Percentiles rank a stretch among this genome's conserved stretches.
These are phyloP conservation scores for Lachnellula arida DNA, from an alignment of 2,329 filamentous ascomycete genomes.

Conservation along the genomic window DNA sequence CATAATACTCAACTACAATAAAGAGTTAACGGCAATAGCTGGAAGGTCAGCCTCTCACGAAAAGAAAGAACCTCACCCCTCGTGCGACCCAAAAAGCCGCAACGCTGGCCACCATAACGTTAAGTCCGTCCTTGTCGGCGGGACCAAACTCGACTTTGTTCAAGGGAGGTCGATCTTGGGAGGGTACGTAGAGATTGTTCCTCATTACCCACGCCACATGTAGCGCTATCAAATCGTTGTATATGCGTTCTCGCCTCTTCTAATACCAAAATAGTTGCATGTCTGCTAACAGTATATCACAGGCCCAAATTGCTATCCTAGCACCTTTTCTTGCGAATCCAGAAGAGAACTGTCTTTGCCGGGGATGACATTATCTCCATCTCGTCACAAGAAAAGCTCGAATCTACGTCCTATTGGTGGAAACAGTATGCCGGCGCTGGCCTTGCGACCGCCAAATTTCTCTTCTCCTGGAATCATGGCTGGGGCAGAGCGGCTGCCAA, in stretches of 20 bases:
- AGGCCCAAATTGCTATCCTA: conserved; percentile 8
- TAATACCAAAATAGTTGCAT: not conserved
- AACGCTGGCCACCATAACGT: conserved; percentile 21
- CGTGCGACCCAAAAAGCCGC: conserved; percentile 9
- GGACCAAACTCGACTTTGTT: conserved; percentile 1
- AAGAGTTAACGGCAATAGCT: not conserved
- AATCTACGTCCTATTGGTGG: not conserved
- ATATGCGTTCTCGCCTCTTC: not conserved
- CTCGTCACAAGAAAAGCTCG: conserved; percentile 8
- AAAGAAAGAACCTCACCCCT: not conserved
- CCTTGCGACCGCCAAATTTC: conserved; percentile 7
- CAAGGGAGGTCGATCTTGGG: conserved; percentile 9
- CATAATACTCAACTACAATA: not conserved
- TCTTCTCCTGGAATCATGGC: conserved; percentile 10
- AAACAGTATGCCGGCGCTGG: conserved; percentile 14
- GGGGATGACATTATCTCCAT: conserved; percentile 17
- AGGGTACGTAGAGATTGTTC: conserved; percentile 12
- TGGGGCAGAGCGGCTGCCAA: conserved; percentile 9
- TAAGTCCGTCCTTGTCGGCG: conserved; percentile 15
- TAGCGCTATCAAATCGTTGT: not conserved
- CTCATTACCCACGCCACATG: not conserved
- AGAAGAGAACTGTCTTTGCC: not conserved
- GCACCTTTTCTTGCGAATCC: not conserved
- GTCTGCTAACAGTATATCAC: conserved; percentile 10
- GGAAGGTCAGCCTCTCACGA: not conserved